These are phyloP conservation scores for Pseudogymnoascus sp. DNA, from an alignment of 2,329 filamentous ascomycete genomes.

Conservation along the genomic window DNA sequence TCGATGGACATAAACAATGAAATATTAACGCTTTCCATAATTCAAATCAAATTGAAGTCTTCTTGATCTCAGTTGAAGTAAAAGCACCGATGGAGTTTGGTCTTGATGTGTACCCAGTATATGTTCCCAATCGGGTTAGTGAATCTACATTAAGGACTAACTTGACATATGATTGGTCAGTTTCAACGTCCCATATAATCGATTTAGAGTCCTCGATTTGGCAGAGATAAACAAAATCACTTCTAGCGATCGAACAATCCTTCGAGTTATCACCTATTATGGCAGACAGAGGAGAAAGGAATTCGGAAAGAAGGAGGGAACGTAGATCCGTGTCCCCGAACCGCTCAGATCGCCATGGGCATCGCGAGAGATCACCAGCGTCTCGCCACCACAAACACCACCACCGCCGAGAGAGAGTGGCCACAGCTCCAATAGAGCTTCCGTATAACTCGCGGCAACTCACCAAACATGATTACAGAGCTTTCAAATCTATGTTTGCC, in stretches of 20 bases:
- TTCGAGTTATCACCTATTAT: neutral
- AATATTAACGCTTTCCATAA: neutral
- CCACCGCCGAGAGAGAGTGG: conserved; percentile 22
- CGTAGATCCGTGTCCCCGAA: neutral
- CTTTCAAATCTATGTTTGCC: conserved; percentile 65
- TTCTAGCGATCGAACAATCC: neutral
- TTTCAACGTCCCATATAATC: neutral
- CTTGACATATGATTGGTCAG: neutral
- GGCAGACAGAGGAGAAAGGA: neutral
- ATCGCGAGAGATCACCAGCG: neutral
- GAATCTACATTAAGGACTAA: neutral
- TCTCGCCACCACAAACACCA: conserved; percentile 29
- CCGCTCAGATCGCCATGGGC: conserved; percentile 2
- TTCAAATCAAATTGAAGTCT: neutral
- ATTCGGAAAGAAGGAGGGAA: neutral
- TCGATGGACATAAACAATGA: neutral
- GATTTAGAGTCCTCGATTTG: neutral
- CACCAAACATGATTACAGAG: conserved; percentile 56
- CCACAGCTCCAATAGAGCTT: conserved; percentile 31
- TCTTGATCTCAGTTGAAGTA: neutral
- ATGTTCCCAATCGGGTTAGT: neutral
- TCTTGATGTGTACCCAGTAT: neutral
- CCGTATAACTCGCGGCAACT: conserved; percentile 60
- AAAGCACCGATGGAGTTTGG: neutral
- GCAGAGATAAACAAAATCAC: neutral